Evolutionary conservation across 208 protist genomes (phyloP).

Genomic region (Herpetomonas samuelpessoai): DNA sequence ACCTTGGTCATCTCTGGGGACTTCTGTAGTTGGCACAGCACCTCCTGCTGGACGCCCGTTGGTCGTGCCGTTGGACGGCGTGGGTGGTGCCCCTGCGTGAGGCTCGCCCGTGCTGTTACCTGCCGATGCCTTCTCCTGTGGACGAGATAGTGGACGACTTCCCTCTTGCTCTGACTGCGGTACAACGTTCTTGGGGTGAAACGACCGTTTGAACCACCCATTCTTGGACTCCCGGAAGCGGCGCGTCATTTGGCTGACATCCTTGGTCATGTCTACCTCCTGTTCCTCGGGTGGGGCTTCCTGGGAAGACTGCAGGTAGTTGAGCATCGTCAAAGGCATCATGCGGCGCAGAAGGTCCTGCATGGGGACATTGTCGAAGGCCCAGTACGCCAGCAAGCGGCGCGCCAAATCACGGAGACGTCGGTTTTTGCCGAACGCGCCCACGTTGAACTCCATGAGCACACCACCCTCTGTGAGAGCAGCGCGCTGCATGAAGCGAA

Average conservation of each 20-base stretch:
- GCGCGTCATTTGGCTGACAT: slow-evolving; percentile 53
- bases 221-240: slow-evolving; percentile 56
- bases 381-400: slow-evolving; percentile 85
- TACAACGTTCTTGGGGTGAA: slow-evolving; percentile 50
- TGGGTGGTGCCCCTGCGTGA: not conserved
- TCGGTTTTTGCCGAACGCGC: slow-evolving; percentile 64
- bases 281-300: slow-evolving; percentile 47
- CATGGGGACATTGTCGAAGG: slow-evolving; percentile 61
- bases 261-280: slow-evolving; percentile 38
- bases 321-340: slow-evolving; percentile 81
- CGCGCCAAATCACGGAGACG: slow-evolving; percentile 78
- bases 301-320: slow-evolving; percentile 81
- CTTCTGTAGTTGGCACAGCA: too few species aligned
- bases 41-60: too few species aligned
- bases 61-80: not conserved
- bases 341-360: slow-evolving; percentile 89
- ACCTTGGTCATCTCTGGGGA: too few species aligned
- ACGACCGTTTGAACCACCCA: slow-evolving; percentile 80
- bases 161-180: not conserved
- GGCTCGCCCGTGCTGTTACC: too few species aligned
- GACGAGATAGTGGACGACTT: too few species aligned
- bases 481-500: slow-evolving; percentile 74
- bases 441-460: slow-evolving; percentile 83
- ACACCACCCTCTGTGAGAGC: slow-evolving; percentile 86
- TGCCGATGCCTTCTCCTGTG: too few species aligned